Conservation (phyloP, 148 eudicot species). For the Arctostaphylos glauca region DNA sequence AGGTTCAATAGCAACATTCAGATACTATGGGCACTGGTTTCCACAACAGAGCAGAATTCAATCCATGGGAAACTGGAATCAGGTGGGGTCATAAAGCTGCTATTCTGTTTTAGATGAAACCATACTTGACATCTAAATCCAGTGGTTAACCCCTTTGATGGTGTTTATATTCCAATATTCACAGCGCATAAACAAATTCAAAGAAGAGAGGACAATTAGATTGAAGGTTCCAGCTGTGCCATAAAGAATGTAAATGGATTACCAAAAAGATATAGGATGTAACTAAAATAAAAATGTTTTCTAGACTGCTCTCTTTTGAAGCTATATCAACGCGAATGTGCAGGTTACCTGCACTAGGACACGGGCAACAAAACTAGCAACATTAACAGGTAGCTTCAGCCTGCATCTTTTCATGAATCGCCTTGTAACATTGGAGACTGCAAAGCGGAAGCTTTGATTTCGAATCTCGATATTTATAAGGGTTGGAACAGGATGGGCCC, state of each 20-base stretch:
- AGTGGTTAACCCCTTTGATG: background rate
- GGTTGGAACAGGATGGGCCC: constrained; percentile 69
- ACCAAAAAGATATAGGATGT: background rate
- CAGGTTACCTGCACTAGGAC: background rate
- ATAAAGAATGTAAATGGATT: background rate
- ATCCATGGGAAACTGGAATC: background rate
- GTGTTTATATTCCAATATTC: background rate
- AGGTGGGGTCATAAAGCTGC: background rate
- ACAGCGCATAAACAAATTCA: background rate
- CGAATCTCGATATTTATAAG: constrained; percentile 86
- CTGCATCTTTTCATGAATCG: constrained; percentile 49
- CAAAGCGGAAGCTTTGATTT: constrained; percentile 85
- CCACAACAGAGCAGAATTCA: background rate
- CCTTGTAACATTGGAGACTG: constrained; percentile 89
- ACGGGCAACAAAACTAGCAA: background rate
- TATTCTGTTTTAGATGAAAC: background rate
- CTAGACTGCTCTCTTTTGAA: background rate
- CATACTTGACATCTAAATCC: background rate
- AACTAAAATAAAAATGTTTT: constrained; percentile 4
- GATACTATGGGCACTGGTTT: too few relatives aligned
- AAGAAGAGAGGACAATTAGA: background rate
- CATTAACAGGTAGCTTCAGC: constrained; percentile 36
- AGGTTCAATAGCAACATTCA: too few relatives aligned
- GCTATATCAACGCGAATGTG: background rate
- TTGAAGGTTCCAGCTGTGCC: background rate